Conservation (phyloP, 768 basidiomycete genomes). For the Leccinum pellstonianum region DNA sequence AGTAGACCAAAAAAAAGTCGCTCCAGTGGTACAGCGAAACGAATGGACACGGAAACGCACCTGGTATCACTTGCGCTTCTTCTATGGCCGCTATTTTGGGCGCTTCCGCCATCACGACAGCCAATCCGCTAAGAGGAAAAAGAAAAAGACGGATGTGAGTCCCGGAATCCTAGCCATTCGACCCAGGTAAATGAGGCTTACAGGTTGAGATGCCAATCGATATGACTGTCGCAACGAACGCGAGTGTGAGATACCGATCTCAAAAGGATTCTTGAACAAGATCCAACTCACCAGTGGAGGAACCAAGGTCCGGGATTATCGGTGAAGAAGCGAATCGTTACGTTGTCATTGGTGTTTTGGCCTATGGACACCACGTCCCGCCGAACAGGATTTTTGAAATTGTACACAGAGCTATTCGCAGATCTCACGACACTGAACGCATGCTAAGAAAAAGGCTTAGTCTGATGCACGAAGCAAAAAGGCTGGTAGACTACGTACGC, state of each 20-base stretch:
- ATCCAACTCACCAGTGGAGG: slow-evolving; percentile 38
- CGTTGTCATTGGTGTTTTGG: slow-evolving; percentile 36
- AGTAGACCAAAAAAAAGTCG: too few relatives aligned
- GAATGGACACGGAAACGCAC: slow-evolving; percentile 7
- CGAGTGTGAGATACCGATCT: neutral
- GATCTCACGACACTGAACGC: slow-evolving; percentile 36
- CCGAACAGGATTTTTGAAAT: slow-evolving; percentile 38
- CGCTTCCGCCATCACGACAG: slow-evolving; percentile 31
- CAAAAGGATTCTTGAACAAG: slow-evolving; percentile 4
- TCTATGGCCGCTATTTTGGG: slow-evolving; percentile 8
- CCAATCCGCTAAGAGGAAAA: slow-evolving; percentile 23
- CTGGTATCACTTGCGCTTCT: slow-evolving; percentile 16
- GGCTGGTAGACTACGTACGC: slow-evolving; percentile 27
- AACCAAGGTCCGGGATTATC: slow-evolving; percentile 69
- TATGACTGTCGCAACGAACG: slow-evolving; percentile 19
- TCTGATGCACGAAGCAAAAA: neutral
- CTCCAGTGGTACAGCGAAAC: neutral
- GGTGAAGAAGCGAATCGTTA: slow-evolving; percentile 58
- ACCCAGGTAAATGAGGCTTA: slow-evolving; percentile 7
- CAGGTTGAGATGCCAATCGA: slow-evolving; percentile 32
- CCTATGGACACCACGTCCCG: slow-evolving; percentile 36
- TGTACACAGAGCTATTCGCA: slow-evolving; percentile 29
- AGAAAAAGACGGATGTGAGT: slow-evolving; percentile 15
- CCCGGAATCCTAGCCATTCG: neutral
- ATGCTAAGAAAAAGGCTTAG: slow-evolving; percentile 26